Evolutionary conservation across 179 eudicot species (phyloP).

Genomic region (Monotropa hypopitys): DNA sequence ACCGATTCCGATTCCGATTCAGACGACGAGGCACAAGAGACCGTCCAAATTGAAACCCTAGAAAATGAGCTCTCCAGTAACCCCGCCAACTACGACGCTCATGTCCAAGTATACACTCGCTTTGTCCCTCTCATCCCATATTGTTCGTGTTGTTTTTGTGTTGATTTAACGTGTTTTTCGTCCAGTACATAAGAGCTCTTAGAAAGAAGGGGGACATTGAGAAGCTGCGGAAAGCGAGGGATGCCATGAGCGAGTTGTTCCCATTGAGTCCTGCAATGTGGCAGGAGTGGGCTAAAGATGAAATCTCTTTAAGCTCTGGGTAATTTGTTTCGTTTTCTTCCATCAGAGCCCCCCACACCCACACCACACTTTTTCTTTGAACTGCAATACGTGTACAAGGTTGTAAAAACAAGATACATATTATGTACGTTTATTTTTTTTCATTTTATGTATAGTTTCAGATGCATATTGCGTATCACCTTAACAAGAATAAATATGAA

Average conservation of each 20-base stretch:
- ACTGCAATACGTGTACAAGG: too few species aligned
- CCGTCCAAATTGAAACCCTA: constrained; percentile 50
- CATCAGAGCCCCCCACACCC: too few species aligned
- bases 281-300: constrained; percentile 92
- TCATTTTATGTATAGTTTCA: too few species aligned
- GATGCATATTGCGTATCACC: too few species aligned
- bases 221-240: constrained; percentile 76
- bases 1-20: constrained; percentile 27
- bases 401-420: too few species aligned
- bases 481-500: too few species aligned
- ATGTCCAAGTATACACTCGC: constrained; percentile 44
- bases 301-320: constrained; percentile 49
- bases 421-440: too few species aligned
- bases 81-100: constrained; percentile 59
- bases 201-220: constrained; percentile 82
- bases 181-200: constrained; percentile 57
- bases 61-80: constrained; percentile 50
- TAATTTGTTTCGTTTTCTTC: constrained; percentile 9
- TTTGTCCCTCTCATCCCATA: not conserved
- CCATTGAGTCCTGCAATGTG: constrained; percentile 78
- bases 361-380: too few species aligned
- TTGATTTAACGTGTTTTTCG: not conserved
- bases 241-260: constrained; percentile 57
- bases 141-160: not conserved
- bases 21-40: constrained; percentile 35